A percentile compares a stretch with the other conserved stretches of the same genome.
Evolutionary conservation across 805 yeast species (phyloP).

Genomic region (Sugiyamaella qingdaonensis): DNA sequence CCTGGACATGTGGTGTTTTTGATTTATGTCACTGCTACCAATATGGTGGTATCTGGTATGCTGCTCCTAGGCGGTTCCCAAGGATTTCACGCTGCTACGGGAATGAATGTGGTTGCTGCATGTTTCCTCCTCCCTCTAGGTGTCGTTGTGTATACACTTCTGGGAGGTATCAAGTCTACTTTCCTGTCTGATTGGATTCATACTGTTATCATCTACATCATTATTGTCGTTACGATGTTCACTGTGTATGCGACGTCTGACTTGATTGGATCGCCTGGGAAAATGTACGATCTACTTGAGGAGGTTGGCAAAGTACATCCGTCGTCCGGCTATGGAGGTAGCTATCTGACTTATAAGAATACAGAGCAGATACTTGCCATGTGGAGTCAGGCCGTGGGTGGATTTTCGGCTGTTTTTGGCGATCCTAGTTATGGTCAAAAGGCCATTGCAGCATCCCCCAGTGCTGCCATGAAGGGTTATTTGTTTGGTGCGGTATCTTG

Average conservation of each 20-base stretch:
- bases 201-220: constrained; percentile 73
- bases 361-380: constrained; percentile 33
- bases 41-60: constrained; percentile 88
- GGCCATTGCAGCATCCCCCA: constrained; percentile 79
- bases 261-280: constrained; percentile 72
- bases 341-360: constrained; percentile 55
- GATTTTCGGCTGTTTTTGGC: constrained; percentile 82
- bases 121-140: constrained; percentile 78
- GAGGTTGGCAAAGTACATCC: constrained; percentile 55
- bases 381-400: constrained; percentile 77
- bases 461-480: constrained; percentile 80
- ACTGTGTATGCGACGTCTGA: constrained; percentile 64
- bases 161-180: constrained; percentile 80
- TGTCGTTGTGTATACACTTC: constrained; percentile 64
- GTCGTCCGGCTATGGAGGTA: constrained; percentile 73
- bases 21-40: constrained; percentile 81
- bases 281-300: constrained; percentile 68
- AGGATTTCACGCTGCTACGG: constrained; percentile 72
- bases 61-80: constrained; percentile 87
- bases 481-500: constrained; percentile 82
- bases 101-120: constrained; percentile 76
- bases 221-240: constrained; percentile 77
- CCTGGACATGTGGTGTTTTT: constrained; percentile 55
- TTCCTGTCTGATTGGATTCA: constrained; percentile 74
- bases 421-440: constrained; percentile 87